Conservation (phyloP, 148 eudicot species). For the Rhododendron simsii region DNA sequence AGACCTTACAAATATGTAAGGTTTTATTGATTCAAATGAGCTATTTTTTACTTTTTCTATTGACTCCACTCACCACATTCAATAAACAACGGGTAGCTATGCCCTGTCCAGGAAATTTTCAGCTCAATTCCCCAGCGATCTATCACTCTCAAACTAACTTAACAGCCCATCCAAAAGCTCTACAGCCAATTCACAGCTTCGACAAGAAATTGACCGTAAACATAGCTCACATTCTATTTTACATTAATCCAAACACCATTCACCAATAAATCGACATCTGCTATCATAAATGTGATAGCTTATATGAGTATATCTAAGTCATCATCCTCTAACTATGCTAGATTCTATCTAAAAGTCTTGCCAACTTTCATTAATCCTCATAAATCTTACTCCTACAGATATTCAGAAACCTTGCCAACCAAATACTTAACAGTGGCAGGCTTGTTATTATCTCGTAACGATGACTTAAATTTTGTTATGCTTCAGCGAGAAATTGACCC, state of each 20-base stretch:
- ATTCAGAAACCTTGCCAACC: neutral
- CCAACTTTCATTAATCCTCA: neutral
- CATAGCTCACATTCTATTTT: neutral
- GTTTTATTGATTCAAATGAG: neutral
- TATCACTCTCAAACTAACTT: neutral
- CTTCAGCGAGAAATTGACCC: neutral
- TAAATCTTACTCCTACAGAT: neutral
- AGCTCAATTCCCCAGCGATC: neutral
- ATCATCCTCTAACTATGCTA: conserved; percentile 2
- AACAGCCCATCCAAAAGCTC: neutral
- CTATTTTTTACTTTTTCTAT: neutral
- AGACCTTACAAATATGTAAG: neutral
- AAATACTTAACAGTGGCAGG: neutral
- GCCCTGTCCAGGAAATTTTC: neutral
- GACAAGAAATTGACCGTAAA: neutral
- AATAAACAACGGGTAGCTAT: neutral
- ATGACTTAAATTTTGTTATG: neutral
- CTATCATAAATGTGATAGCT: neutral
- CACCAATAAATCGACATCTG: neutral
- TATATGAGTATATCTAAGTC: neutral
- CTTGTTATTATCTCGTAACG: neutral
- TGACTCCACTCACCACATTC: neutral
- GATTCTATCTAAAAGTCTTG: neutral
- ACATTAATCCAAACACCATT: neutral
- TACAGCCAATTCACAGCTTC: neutral